Conservation (phyloP, 202 grass and related monocot species). For the Saccharum hybrid region DNA sequence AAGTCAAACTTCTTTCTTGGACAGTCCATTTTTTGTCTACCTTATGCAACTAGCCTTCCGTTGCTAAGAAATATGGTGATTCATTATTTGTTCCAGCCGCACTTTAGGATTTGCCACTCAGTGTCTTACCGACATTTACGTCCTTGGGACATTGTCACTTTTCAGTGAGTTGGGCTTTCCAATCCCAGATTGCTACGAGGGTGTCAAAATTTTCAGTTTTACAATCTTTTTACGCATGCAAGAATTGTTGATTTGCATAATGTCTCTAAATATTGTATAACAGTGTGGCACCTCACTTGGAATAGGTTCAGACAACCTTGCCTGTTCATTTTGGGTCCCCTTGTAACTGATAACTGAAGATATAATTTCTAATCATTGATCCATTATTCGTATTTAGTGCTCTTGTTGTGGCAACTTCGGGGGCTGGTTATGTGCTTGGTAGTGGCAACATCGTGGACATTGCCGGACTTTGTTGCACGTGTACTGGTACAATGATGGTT, state of each 20-base stretch:
- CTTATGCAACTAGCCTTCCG: not conserved
- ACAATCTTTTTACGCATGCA: not conserved
- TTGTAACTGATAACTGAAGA: slow-evolving; percentile 13
- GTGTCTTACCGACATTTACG: not conserved
- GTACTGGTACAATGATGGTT: slow-evolving; percentile 97
- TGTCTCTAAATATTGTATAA: slow-evolving; percentile 1
- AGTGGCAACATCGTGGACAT: slow-evolving; percentile 75
- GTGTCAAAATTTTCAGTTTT: slow-evolving; percentile 4
- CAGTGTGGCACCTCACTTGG: not conserved
- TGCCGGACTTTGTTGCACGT: slow-evolving; percentile 82
- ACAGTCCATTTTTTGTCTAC: not conserved
- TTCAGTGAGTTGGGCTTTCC: not conserved
- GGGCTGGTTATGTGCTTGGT: slow-evolving; percentile 89
- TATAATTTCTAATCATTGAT: slow-evolving; percentile 13
- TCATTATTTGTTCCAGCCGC: not conserved
- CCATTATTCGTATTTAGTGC: slow-evolving; percentile 61
- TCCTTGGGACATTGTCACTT: not conserved
- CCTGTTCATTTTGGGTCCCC: not conserved
- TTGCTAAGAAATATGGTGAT: not conserved
- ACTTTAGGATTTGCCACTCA: not conserved
- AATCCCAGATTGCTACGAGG: not conserved
- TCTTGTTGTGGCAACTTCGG: slow-evolving; percentile 93
- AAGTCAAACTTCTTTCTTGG: not conserved
- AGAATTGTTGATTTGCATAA: not conserved
- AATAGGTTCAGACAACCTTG: slow-evolving; percentile 1